Percentiles rank a stretch among this genome's conserved stretches.
Conservation (phyloP, 176 grass and related monocot genomes). For the Avena sativa region DNA sequence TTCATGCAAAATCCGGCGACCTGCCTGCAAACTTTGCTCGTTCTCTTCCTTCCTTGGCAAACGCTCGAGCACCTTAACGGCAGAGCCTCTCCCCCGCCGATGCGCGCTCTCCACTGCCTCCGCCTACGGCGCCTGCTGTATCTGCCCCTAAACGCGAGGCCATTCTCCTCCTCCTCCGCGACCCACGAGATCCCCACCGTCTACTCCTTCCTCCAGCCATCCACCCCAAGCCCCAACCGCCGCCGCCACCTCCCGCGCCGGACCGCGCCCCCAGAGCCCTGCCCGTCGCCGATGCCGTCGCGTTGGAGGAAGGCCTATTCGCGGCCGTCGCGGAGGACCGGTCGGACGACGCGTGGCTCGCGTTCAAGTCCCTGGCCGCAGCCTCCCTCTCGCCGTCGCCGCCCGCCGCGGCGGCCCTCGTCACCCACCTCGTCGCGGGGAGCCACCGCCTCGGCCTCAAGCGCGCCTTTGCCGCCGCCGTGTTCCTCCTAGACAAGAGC, state of each 20-base stretch:
- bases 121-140: conserved; percentile 33
- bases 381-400: conserved; percentile 60
- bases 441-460: conserved; percentile 73
- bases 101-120: conserved; percentile 51
- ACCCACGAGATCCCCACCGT: conserved; percentile 68
- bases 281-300: conserved; percentile 30
- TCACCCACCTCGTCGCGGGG: conserved; percentile 70
- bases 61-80: conserved; percentile 46
- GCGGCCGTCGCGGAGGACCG: conserved; percentile 49
- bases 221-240: conserved; percentile 51
- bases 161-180: conserved; percentile 21
- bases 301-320: conserved; percentile 67
- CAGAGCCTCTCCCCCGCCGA: conserved; percentile 24
- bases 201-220: conserved; percentile 94
- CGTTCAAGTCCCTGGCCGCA: conserved; percentile 77
- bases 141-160: background rate
- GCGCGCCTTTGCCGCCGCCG: conserved; percentile 77
- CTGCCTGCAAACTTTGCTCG: background rate
- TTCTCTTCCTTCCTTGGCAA: conserved; percentile 27
- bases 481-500: conserved; percentile 81
- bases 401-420: conserved; percentile 63
- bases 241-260: conserved; percentile 13
- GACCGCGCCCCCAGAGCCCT: conserved; percentile 6
- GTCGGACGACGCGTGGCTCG: conserved; percentile 79
- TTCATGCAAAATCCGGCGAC: background rate